These are phyloP conservation scores for Musa beccarii DNA, from an alignment of 176 grass and related monocot genomes.

Conservation along the genomic window DNA sequence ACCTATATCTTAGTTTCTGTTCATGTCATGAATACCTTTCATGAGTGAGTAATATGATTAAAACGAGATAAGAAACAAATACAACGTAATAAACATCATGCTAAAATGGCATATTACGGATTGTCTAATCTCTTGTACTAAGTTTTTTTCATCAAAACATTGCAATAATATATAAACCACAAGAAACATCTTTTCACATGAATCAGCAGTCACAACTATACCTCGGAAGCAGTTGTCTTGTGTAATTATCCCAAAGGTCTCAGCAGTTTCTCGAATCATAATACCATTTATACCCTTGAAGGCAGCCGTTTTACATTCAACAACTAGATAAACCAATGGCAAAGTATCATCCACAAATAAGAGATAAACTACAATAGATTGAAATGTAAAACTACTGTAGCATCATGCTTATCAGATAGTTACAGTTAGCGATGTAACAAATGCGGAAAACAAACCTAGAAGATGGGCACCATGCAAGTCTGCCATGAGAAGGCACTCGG, in stretches of 20 bases:
- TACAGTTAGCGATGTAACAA: background rate
- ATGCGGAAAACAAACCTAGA: constrained; percentile 36
- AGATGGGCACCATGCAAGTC: constrained; percentile 81
- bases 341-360: background rate
- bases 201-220: constrained; percentile 19
- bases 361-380: background rate
- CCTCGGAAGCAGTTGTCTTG: constrained; percentile 59
- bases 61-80: background rate
- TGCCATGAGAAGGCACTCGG: constrained; percentile 56
- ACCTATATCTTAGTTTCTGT: too few relatives aligned
- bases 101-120: background rate
- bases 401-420: background rate
- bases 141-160: background rate
- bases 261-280: constrained; percentile 74
- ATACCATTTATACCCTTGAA: constrained; percentile 60
- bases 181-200: background rate
- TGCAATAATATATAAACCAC: background rate
- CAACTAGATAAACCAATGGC: constrained; percentile 36
- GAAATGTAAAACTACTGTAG: background rate
- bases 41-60: background rate
- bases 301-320: constrained; percentile 50
- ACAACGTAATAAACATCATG: background rate
- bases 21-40: too few relatives aligned
- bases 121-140: background rate
- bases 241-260: constrained; percentile 84